Evolutionary conservation across 192 early-diverging fungal species (phyloP).

Genomic region (Gaertneriomyces sp.): DNA sequence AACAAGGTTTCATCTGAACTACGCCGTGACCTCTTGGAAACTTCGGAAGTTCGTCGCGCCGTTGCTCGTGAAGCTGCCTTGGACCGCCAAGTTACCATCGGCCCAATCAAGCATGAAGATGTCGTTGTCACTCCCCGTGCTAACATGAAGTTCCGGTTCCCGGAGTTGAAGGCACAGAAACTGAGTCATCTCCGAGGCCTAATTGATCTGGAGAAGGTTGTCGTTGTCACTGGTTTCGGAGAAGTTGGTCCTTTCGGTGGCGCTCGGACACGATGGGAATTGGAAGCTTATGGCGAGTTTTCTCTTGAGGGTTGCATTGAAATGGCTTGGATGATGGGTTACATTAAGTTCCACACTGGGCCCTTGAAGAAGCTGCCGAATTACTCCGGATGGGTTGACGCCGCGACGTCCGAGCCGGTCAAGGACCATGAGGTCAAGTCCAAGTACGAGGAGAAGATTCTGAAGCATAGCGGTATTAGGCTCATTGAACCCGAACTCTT

Average conservation of each 20-base stretch:
- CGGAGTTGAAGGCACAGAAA: conserved; percentile 59
- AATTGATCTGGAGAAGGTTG: conserved; percentile 86
- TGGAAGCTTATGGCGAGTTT: conserved; percentile 86
- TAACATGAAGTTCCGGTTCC: conserved; percentile 84
- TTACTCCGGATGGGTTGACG: conserved; percentile 93
- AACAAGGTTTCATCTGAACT: conserved; percentile 72
- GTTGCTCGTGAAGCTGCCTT: conserved; percentile 72
- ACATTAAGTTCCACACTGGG: conserved; percentile 84
- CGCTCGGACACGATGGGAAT: conserved; percentile 91
- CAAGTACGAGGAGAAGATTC: conserved; percentile 84
- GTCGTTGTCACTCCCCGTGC: conserved; percentile 74
- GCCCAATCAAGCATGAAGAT: conserved; percentile 52
- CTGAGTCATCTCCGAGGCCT: conserved; percentile 66
- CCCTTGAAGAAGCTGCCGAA: conserved; percentile 66
- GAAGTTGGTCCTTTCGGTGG: conserved; percentile 93
- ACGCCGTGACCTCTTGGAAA: conserved; percentile 76
- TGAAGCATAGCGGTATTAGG: conserved; percentile 89
- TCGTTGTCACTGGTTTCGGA: conserved; percentile 89
- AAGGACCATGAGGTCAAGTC: conserved; percentile 81
- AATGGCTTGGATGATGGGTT: conserved; percentile 97
- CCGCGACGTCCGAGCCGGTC: conserved; percentile 78
- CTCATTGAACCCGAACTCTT: conserved; percentile 83
- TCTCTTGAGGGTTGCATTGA: conserved; percentile 90
- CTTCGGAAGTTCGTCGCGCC: conserved; percentile 81
- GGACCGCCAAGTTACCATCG: conserved; percentile 74